Percentiles rank a stretch among this genome's conserved stretches.
These are phyloP conservation scores for Schizophyllum commune DNA, from an alignment of 1,284 basidiomycete genomes.

Conservation along the genomic window DNA sequence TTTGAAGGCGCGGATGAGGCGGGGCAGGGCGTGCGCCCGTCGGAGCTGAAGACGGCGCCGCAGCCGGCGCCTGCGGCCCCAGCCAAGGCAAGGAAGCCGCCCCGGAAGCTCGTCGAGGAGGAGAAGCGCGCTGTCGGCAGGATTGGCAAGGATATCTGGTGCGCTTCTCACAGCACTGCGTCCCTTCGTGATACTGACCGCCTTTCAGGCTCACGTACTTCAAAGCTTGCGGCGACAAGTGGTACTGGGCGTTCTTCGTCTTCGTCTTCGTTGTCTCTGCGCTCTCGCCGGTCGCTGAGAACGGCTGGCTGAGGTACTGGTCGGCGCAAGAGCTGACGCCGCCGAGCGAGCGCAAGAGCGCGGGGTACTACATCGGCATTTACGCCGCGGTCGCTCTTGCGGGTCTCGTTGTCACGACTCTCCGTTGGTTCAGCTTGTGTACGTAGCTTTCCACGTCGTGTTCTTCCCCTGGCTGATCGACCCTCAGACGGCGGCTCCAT, in stretches of 20 bases:
- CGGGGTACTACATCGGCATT: conserved; percentile 69
- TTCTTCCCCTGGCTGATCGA: not conserved
- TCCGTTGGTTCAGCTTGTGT: conserved; percentile 65
- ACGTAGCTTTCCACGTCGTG: conserved; percentile 15
- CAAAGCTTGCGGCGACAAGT: conserved; percentile 53
- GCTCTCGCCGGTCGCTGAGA: conserved; percentile 71
- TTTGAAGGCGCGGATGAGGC: conserved; percentile 12
- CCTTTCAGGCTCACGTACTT: conserved; percentile 46
- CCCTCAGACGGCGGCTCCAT: conserved; percentile 57
- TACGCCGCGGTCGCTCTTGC: conserved; percentile 51
- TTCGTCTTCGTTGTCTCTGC: conserved; percentile 56
- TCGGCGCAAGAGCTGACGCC: conserved; percentile 38
- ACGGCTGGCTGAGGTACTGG: conserved; percentile 77
- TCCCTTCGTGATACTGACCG: not conserved
- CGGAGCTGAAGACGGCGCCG: conserved; percentile 45
- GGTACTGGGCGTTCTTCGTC: conserved; percentile 71
- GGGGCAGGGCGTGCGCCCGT: conserved; percentile 19
- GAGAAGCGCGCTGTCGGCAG: conserved; percentile 83
- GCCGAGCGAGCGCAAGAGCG: conserved; percentile 32
- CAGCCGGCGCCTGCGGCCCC: conserved; percentile 28
- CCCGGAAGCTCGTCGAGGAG: conserved; percentile 85
- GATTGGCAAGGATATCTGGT: conserved; percentile 76
- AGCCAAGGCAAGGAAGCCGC: conserved; percentile 39
- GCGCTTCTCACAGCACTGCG: conserved; percentile 4
- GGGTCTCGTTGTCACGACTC: conserved; percentile 59